Conservation (phyloP, 164 flowering plant genomes). For the Stephania yunnanensis region DNA sequence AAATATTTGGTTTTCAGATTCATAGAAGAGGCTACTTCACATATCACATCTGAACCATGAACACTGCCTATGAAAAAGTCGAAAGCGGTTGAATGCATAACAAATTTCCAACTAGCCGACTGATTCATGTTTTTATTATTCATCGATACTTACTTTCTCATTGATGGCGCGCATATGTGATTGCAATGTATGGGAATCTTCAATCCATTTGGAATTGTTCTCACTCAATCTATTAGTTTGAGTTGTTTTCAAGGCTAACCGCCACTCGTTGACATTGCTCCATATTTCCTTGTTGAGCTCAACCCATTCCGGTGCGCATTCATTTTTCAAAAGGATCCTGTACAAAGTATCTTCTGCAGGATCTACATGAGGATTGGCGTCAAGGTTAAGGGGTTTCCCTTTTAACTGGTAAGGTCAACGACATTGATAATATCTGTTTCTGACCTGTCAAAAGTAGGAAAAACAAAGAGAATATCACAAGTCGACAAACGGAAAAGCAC, state of each 20-base stretch:
- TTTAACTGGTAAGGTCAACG: slow-evolving; percentile 83
- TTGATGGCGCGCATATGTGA: slow-evolving; percentile 56
- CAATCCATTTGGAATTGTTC: slow-evolving; percentile 48
- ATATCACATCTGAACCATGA: too few species aligned
- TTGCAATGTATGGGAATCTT: slow-evolving; percentile 49
- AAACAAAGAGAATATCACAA: not conserved
- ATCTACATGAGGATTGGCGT: slow-evolving; percentile 71
- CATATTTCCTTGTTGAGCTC: slow-evolving; percentile 91
- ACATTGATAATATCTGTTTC: slow-evolving; percentile 83
- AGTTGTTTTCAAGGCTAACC: slow-evolving; percentile 57
- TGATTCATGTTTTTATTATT: not conserved
- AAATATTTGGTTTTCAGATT: not conserved
- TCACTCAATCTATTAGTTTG: slow-evolving; percentile 31
- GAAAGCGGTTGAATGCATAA: not conserved
- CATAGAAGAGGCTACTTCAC: not conserved
- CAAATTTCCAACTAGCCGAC: not conserved
- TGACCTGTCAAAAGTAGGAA: slow-evolving; percentile 43
- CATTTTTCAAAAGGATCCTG: slow-evolving; percentile 70
- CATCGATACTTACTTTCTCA: slow-evolving; percentile 42
- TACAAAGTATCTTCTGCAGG: slow-evolving; percentile 93
- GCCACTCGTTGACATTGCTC: slow-evolving; percentile 48
- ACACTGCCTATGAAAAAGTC: not conserved
- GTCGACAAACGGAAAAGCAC: too few species aligned
- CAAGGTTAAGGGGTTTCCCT: slow-evolving; percentile 80
- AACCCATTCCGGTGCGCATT: slow-evolving; percentile 92